A percentile compares a stretch with the other conserved stretches of the same genome.
These are phyloP conservation scores for Talaromyces sp. DNA, from an alignment of 2,329 filamentous ascomycete genomes.

Conservation along the genomic window DNA sequence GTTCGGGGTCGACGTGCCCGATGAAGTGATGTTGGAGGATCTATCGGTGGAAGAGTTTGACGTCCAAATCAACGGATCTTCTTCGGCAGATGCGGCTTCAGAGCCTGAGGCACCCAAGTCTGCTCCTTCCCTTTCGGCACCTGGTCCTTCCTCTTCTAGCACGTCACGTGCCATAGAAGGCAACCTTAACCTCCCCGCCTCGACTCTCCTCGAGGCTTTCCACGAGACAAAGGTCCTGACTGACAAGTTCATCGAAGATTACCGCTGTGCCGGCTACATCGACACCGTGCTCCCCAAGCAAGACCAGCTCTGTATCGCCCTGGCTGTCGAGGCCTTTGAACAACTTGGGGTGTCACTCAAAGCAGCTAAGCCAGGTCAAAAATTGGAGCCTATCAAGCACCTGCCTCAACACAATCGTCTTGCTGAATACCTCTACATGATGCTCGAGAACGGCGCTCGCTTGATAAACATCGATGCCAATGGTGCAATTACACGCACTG, in stretches of 20 bases:
- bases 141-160: not conserved
- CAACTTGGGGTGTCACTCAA: slow-evolving; percentile 26
- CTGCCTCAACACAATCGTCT: slow-evolving; percentile 28
- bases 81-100: not conserved
- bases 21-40: not conserved
- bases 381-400: slow-evolving; percentile 21
- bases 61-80: not conserved
- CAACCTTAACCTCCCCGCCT: not conserved
- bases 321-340: slow-evolving; percentile 29
- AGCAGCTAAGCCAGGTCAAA: slow-evolving; percentile 21
- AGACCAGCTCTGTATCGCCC: slow-evolving; percentile 19
- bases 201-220: slow-evolving; percentile 24
- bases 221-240: slow-evolving; percentile 24
- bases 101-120: not conserved
- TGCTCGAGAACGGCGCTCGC: slow-evolving; percentile 32
- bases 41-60: not conserved
- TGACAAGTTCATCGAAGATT: slow-evolving; percentile 24
- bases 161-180: not conserved
- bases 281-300: slow-evolving; percentile 17
- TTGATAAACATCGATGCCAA: slow-evolving; percentile 31
- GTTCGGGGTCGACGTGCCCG: not conserved
- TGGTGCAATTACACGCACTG: slow-evolving; percentile 29
- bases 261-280: slow-evolving; percentile 20
- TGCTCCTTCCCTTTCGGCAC: not conserved
- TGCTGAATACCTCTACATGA: slow-evolving; percentile 31